Evolutionary conservation across 208 protist species (phyloP), one percentile per base, ranked within the genome.

Genomic region (Trypanosoma cruzi): DNA sequence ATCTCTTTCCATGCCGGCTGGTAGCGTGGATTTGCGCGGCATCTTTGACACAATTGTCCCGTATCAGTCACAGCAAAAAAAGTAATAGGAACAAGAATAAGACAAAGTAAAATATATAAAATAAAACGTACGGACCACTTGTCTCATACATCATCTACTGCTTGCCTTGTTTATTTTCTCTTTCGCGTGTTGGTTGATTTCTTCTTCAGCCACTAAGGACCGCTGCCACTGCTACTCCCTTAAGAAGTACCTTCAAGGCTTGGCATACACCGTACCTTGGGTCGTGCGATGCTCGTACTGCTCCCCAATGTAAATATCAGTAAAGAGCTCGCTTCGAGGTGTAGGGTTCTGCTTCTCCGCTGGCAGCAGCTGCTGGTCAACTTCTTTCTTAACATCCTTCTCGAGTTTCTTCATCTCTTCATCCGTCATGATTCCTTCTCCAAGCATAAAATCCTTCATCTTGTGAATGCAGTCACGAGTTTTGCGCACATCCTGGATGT

Each of bases 321-420:
- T 90, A 75, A 85, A 96, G 36, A 98, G 83, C 72, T 98, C 92
- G 48, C 77, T 77, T 29, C 74, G 44, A 26, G 59, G 64, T 40
- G 95, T 91, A 29, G 87, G 66, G 44, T 84, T 68, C 34, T 88
- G 62, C 52, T 85, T 89, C 78, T 97, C 84, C 32, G 98, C 95
- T 28, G 75, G 72, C 65, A 95, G 90, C 65, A 98, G 77, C 28
- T 95, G 96, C 46, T 84, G 80, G 68, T 98, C 96, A 40, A 99
- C 92, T 78, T 98, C 88, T 60, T 85, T 85, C 70, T 94, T 96
- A 37, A 98, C 73, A 6, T 77, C 72, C 53, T 96, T 93, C 70
- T 98, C 95, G 55, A 98, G 77, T 54, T 84, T 84, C 71, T 84
- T 97, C 70, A 99, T 89, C 77, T 99, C 96, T 24, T 97, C 98